phyloP scores from a whole-genome alignment of 306 rosid species.

The Gillenia trifoliata region DNA sequence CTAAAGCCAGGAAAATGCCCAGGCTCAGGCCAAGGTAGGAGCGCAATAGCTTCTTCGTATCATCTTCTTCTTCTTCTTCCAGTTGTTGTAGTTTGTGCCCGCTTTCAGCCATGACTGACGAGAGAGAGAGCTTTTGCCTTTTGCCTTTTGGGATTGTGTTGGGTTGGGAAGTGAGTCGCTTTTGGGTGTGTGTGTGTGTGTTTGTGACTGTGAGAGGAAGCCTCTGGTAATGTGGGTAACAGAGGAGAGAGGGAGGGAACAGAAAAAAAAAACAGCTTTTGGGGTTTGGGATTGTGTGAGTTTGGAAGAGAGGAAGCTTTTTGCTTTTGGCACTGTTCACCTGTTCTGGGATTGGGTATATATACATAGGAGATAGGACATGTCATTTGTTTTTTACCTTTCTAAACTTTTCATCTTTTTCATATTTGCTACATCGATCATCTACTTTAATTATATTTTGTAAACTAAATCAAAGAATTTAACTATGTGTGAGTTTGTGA shows the following conservation, averaged over 20 bases:
- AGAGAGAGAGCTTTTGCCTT: background rate
- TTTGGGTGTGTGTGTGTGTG: background rate
- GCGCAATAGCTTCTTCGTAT: constrained; percentile 26
- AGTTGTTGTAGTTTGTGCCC: background rate
- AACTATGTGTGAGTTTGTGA: too few species aligned
- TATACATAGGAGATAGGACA: too few species aligned
- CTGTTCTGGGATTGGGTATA: too few species aligned
- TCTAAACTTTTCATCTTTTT: too few species aligned
- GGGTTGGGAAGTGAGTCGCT: background rate
- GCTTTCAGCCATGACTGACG: constrained; percentile 9
- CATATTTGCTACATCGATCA: too few species aligned
- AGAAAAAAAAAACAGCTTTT: background rate
- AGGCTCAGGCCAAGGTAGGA: constrained; percentile 58
- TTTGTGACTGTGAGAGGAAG: background rate
- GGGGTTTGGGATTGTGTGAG: background rate
- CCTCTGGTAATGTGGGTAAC: background rate
- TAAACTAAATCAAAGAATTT: too few species aligned
- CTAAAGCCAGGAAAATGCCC: constrained; percentile 46
- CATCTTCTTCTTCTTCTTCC: constrained; percentile 8
- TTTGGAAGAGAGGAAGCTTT: background rate
- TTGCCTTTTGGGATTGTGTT: background rate
- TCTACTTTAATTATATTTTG: too few species aligned
- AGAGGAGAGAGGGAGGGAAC: background rate
- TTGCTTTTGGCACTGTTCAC: background rate
- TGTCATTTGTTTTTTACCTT: too few species aligned